Base-by-base conservation (phyloP, 805 yeast species). In the Pichia phayaonensis region DNA sequence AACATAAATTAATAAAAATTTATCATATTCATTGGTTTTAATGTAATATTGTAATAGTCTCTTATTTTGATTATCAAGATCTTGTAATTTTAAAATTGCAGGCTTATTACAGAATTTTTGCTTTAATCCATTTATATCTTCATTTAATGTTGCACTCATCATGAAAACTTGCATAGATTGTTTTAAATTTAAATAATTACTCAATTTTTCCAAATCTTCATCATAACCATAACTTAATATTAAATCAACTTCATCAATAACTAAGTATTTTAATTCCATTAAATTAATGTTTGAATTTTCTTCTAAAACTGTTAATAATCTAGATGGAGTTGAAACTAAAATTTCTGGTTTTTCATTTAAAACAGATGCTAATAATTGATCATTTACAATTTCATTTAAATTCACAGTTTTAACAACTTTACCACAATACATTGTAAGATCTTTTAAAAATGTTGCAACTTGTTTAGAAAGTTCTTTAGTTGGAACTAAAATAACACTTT, bases 61-160 rank as follows among this genome's bases (percentile, higher is more conserved):
- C 44, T 75, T 78, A 49, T 76, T 75, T 47, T 71, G 70, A 13
- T 68, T 69, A 21, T 77, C 72, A 47, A 77, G 78, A 44, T 83
- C 89, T 59, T 87, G 94, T 39, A 92, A 74, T 61, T 83, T 86
- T 56, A 94, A 72, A 23, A 87, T 77, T 1, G 95, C 96, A 2
- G 96, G 95, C 52, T 73, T 76, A 50, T 88, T 81, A 68, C 97
- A 92, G 67, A 86, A 90, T 61, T 79, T 79, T 46, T 72, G 67
- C 67, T 92, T 92, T 59, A 94, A 69, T 44, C 77, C 79, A 53
- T 86, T 81, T 55, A 92, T 80, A 55, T 92, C 97, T 42, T 88
- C 95, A 62, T 82, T 86, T 52, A 94, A 72, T 4, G 99, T 94
- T 2, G 99, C 99, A 68, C 96, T 86, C 98, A 94, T 94, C 58